Percentiles rank a stretch among this genome's conserved stretches.
These are phyloP conservation scores for Tolypocladium guangdongense DNA, from an alignment of 2,329 filamentous ascomycete species.

Conservation along the genomic window DNA sequence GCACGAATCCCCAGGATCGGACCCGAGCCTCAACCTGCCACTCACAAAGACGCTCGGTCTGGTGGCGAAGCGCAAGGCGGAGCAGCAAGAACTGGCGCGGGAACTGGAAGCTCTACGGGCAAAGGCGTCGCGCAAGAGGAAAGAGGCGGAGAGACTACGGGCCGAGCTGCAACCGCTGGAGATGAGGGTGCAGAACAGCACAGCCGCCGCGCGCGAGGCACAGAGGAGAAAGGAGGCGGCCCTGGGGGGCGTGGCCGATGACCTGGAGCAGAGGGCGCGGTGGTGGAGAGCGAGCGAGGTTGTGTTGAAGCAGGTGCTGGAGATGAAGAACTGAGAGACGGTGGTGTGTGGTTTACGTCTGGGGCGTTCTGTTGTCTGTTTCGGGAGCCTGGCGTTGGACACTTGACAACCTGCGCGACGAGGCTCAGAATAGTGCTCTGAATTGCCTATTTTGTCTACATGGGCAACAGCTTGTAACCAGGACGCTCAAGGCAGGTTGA, in stretches of 20 bases:
- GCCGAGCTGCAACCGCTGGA: constrained; percentile 60
- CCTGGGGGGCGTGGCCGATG: constrained; percentile 55
- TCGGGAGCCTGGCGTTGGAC: neutral
- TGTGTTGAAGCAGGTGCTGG: constrained; percentile 51
- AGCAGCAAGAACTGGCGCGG: constrained; percentile 46
- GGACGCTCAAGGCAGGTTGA: no score
- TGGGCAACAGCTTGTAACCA: no score
- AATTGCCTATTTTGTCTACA: no score
- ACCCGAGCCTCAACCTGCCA: constrained; percentile 42
- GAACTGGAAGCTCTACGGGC: constrained; percentile 53
- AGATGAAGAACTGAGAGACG: constrained; percentile 32
- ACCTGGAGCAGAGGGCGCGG: constrained; percentile 63
- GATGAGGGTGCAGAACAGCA: constrained; percentile 52
- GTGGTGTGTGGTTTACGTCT: neutral
- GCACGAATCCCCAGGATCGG: constrained; percentile 22
- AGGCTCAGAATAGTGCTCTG: no score
- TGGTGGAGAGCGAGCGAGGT: constrained; percentile 65
- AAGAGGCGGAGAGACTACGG: constrained; percentile 55
- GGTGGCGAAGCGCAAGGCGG: constrained; percentile 37
- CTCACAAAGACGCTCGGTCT: constrained; percentile 45
- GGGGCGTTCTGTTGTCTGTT: neutral
- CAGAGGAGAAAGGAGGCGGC: constrained; percentile 55
- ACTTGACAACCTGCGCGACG: neutral
- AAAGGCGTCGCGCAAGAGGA: constrained; percentile 53
- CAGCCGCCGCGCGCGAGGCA: constrained; percentile 60